Evolutionary conservation across 1,284 basidiomycete genomes (phyloP), one percentile per base, ranked within the genome.

Genomic region (Porodaedalea pini): DNA sequence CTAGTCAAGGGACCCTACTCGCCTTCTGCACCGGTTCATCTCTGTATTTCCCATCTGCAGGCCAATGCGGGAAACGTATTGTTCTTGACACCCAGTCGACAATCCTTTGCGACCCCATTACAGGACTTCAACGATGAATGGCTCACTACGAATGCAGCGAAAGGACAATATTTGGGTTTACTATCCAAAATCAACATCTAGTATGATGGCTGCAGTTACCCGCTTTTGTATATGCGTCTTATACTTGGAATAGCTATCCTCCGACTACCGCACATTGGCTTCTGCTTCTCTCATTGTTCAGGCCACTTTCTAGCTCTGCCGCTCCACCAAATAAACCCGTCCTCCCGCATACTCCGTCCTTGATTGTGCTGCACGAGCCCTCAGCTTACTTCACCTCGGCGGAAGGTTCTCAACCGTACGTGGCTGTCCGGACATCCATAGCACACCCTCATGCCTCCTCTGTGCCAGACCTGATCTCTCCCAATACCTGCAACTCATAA

Each of bases 311-410:
- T 5, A 40, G 19, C 23, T 44, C 57, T 56, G 43, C 45, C 43
- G 32, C 27, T 44, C 31, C 43, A 39, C 45, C 25, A 25, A 44
- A 32, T 10, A 54, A 36, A 17, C 73, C 78, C 60, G 74, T 76
- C 21, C 69, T 86, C 25, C 69, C 75, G 32, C 64, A 66, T 32
- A 61, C 76, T 0, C 83, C 84, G 21, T 73, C 75, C 37, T 67
- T 89, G 3, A 65, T 91, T 13, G 73, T 91, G 17, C 66, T 91
- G 15, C 78, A 82, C 54, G 88, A 89, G 61, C 73, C 78, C 0
- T 89, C 88, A 2, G 65, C 72, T 1, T 88, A 85, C 66, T 83
- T 89, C 63, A 57, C 73, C 23, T n/a, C 47, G 13, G 40, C 40
- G 17, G 51, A 60, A 17, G n/a, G 17, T 25, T 3, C 21, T 25